phyloP scores from a whole-genome alignment of 257 asterid species.

The Solanum arcanum region DNA sequence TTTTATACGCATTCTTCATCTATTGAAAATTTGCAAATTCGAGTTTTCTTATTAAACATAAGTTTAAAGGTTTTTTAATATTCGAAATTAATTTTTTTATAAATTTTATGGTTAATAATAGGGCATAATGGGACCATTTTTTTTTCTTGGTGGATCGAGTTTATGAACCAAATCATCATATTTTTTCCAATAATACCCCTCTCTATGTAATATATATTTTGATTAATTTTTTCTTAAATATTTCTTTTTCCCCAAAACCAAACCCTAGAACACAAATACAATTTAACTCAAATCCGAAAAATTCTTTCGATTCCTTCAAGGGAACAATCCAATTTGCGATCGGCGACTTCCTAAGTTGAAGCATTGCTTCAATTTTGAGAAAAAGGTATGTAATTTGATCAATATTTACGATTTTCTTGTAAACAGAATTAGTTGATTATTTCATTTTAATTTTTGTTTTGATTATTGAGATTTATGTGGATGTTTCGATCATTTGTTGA shows the following conservation, averaged over 20 bases:
- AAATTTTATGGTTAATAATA: not conserved
- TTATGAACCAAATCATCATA: not conserved
- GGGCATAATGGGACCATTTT: not conserved
- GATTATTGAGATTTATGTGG: not conserved
- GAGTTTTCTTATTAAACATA: not conserved
- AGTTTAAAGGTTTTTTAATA: not conserved
- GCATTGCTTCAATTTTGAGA: conserved; percentile 3
- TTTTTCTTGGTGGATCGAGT: not conserved
- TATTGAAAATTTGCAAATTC: not conserved
- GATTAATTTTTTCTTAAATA: not conserved
- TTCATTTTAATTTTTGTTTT: not conserved
- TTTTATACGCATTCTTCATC: not conserved
- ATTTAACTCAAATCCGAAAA: not conserved
- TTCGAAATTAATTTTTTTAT: not conserved
- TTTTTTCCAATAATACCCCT: not conserved
- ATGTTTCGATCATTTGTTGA: not conserved
- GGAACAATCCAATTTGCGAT: not conserved
- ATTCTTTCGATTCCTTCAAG: not conserved
- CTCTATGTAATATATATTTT: not conserved
- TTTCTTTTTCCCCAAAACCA: conserved; percentile 1
- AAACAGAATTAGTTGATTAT: not conserved
- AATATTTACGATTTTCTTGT: not conserved
- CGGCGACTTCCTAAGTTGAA: not conserved
- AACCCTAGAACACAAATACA: conserved; percentile 4
- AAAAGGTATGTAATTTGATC: not conserved